These are phyloP conservation scores for Fusarium sp. DNA, from an alignment of 2,329 filamentous ascomycete species.

Conservation along the genomic window DNA sequence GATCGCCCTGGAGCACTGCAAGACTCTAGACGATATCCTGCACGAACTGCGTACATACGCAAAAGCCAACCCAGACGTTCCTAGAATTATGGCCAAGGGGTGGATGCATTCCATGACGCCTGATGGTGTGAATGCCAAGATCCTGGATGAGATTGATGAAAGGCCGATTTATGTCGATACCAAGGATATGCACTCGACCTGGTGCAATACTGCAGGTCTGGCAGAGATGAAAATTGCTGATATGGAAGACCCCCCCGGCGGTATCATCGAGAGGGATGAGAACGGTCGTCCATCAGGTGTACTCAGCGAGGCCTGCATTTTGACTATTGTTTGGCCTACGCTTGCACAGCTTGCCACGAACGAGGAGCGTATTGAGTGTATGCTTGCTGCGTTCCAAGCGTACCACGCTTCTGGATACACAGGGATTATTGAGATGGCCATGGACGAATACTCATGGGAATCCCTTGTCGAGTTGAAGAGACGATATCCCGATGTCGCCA, in stretches of 20 bases:
- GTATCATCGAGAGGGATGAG: slow-evolving; percentile 63
- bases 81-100: slow-evolving; percentile 64
- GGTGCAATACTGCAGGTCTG: slow-evolving; percentile 66
- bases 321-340: slow-evolving; percentile 68
- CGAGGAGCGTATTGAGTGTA: slow-evolving; percentile 61
- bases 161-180: slow-evolving; percentile 68
- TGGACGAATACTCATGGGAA: slow-evolving; percentile 69
- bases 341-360: slow-evolving; percentile 61
- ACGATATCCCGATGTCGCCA: slow-evolving; percentile 46
- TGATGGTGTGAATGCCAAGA: slow-evolving; percentile 57
- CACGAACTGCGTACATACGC: slow-evolving; percentile 60
- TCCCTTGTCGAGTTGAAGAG: slow-evolving; percentile 60
- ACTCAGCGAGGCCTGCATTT: slow-evolving; percentile 64
- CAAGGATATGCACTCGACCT: slow-evolving; percentile 68
- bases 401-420: slow-evolving; percentile 67
- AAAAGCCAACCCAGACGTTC: slow-evolving; percentile 58
- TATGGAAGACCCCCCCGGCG: slow-evolving; percentile 62
- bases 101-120: slow-evolving; percentile 67
- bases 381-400: slow-evolving; percentile 61
- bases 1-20: slow-evolving; percentile 62
- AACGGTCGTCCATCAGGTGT: slow-evolving; percentile 63
- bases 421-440: slow-evolving; percentile 70
- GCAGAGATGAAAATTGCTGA: slow-evolving; percentile 61
- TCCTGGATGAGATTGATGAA: slow-evolving; percentile 64
- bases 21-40: slow-evolving; percentile 63